Conservation (phyloP, 441 rosid species). For the Viola pubescens region DNA sequence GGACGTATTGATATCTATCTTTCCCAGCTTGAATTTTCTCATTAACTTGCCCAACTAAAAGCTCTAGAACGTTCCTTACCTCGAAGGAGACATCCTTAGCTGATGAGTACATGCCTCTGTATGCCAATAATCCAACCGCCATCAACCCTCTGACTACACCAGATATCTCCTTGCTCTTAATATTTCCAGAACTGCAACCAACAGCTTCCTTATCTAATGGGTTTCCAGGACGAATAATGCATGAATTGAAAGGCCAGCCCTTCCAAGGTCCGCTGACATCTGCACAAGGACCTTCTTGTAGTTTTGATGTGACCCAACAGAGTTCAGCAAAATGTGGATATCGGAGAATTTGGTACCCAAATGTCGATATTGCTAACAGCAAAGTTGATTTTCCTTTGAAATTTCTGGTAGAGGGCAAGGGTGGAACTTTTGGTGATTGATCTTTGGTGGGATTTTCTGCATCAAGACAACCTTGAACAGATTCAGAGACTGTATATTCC, state of each 20-base stretch:
- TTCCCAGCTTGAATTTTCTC: conserved; percentile 75
- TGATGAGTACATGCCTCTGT: conserved; percentile 65
- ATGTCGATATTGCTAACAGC: conserved; percentile 60
- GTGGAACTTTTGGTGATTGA: conserved; percentile 26
- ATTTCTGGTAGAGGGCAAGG: conserved; percentile 37
- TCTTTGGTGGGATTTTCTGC: conserved; percentile 17
- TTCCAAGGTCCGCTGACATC: conserved; percentile 81
- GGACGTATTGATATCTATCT: conserved; percentile 64
- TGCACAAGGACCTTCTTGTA: conserved; percentile 83
- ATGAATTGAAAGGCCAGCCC: conserved; percentile 96
- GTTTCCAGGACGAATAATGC: conserved; percentile 63
- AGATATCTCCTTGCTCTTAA: conserved; percentile 53
- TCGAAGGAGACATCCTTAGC: conserved; percentile 73
- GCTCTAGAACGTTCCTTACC: conserved; percentile 86
- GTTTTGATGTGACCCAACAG: conserved; percentile 93
- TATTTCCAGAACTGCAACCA: conserved; percentile 40
- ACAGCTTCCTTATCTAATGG: conserved; percentile 34
- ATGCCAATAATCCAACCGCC: conserved; percentile 85
- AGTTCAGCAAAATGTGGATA: conserved; percentile 98
- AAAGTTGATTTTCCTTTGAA: conserved; percentile 68
- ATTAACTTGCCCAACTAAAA: conserved; percentile 66
- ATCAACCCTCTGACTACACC: conserved; percentile 72
- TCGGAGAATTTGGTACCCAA: conserved; percentile 83
- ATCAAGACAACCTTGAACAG: conserved; percentile 21
- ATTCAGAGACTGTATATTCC: conserved; percentile 22